Base-by-base conservation (phyloP, 805 yeast species). In the Cyberlindnera petersonii region DNA sequence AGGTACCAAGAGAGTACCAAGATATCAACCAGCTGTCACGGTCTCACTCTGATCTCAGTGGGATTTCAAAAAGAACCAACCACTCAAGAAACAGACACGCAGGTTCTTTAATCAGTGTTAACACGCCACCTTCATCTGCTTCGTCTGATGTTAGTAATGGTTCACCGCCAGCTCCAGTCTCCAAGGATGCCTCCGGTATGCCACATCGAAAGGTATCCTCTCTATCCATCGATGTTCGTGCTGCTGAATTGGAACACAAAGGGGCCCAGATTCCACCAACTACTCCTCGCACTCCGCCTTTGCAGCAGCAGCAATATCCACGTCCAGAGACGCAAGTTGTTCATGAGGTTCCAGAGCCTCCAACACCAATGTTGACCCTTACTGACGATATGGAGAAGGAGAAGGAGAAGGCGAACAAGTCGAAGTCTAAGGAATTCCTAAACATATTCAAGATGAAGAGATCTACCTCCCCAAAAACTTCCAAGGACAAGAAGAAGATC, bases 21-120 rank as follows among this genome's bases (percentile, higher is more conserved):
- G 14, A 24, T 9, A 24, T 14, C 30, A 24, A 17, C 26, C 35
- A 28, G 13, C 37, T 48, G 20, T 33, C 46, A 19, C 43, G 52
- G 33, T 50, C 52, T 2, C 49, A 48, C 18, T 44, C 49, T 11
- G 49, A 47, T 19, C 37, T 31, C 11, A 7, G 22, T 17, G 5
- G 13, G 30, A 26, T 10, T 2, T 11, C 36, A 21, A 26, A 47
- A 37, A 47, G 42, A 24, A 52, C 57, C 8, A 63, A 63, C 37
- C 68, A 64, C 39, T 51, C 66, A 4, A 57, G 66, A 39, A 62
- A 63, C 40, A 58, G 68, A 42, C 68, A 65, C 37, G 48, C 53
- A 11, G 58, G 58, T 3, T 51, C 54, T 9, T 30, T 44, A 32
- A 56, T 49, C 22, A 44, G 35, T 33, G 33, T 41, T 31, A 45